A percentile compares a stretch with the other conserved stretches of the same genome.
Conservation (phyloP, 164 flowering plant genomes). For the Vitis amurensis region DNA sequence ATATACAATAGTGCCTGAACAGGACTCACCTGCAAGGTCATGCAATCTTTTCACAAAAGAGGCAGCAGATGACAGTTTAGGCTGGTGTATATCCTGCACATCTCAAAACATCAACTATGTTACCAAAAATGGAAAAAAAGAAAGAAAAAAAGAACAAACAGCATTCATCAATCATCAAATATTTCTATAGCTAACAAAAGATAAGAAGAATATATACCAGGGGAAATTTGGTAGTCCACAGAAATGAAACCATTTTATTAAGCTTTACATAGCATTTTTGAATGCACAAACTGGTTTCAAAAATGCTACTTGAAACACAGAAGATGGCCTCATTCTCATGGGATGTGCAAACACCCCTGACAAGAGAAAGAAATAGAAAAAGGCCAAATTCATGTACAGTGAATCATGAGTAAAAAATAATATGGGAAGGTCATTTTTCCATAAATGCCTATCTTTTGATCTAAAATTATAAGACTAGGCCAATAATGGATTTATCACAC, state of each 20-base stretch:
- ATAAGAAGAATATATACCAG: not conserved
- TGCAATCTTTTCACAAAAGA: conserved; percentile 41
- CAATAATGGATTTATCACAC: too few species aligned
- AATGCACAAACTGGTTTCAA: not conserved
- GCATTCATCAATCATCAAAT: not conserved
- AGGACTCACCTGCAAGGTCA: conserved; percentile 38
- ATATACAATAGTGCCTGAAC: not conserved
- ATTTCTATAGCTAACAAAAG: not conserved
- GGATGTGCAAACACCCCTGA: too few species aligned
- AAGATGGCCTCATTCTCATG: not conserved
- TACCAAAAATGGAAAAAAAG: not conserved
- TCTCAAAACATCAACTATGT: not conserved
- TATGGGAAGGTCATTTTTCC: too few species aligned
- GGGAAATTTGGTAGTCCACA: not conserved
- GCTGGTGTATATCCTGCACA: conserved; percentile 21
- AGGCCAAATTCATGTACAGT: too few species aligned
- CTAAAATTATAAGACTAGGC: too few species aligned
- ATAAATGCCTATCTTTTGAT: too few species aligned
- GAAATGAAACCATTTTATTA: not conserved
- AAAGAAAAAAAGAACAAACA: not conserved
- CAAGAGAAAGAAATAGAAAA: too few species aligned
- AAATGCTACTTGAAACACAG: not conserved
- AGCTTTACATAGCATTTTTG: not conserved
- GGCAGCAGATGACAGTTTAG: conserved; percentile 34
- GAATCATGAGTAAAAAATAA: too few species aligned